Conservation (phyloP, 2,329 filamentous ascomycete genomes). For the Pyrenophora seminiperda region DNA sequence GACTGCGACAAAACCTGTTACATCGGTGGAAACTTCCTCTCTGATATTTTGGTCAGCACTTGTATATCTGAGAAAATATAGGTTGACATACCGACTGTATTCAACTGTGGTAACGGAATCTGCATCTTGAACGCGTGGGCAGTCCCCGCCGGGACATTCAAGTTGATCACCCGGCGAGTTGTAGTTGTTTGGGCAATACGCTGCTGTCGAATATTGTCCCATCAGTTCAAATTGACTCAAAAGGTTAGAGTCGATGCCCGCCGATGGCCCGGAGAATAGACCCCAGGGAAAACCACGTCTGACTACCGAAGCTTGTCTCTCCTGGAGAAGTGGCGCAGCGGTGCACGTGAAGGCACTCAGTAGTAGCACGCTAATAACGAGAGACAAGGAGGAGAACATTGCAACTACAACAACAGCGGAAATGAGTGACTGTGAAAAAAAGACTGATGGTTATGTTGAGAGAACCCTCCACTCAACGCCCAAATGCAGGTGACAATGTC, state of each 20-base stretch:
- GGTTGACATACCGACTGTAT: conserved; percentile 40
- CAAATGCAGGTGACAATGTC: background rate
- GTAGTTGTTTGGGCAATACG: conserved; percentile 59
- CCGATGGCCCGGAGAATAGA: background rate
- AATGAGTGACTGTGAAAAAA: conserved; percentile 4
- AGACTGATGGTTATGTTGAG: background rate
- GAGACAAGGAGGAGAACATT: conserved; percentile 20
- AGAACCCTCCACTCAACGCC: background rate
- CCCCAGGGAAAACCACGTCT: no score
- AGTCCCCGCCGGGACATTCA: conserved; percentile 54
- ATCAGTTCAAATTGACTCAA: conserved; percentile 37
- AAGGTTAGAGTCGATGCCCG: conserved; percentile 26
- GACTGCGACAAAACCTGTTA: conserved; percentile 54
- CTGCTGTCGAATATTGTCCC: conserved; percentile 57
- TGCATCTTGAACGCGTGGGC: conserved; percentile 55
- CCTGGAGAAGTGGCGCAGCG: conserved; percentile 26
- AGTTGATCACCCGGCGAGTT: conserved; percentile 50
- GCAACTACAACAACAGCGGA: background rate
- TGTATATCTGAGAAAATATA: background rate
- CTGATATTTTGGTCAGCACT: conserved; percentile 15
- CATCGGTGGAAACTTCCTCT: conserved; percentile 43
- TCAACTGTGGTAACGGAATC: conserved; percentile 52
- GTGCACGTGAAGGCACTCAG: conserved; percentile 17
- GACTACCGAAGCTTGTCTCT: conserved; percentile 14
- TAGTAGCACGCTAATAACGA: conserved; percentile 20